These are phyloP conservation scores for Ophiostoma triangulosporum DNA, from an alignment of 2,329 filamentous ascomycete genomes.

Conservation along the genomic window DNA sequence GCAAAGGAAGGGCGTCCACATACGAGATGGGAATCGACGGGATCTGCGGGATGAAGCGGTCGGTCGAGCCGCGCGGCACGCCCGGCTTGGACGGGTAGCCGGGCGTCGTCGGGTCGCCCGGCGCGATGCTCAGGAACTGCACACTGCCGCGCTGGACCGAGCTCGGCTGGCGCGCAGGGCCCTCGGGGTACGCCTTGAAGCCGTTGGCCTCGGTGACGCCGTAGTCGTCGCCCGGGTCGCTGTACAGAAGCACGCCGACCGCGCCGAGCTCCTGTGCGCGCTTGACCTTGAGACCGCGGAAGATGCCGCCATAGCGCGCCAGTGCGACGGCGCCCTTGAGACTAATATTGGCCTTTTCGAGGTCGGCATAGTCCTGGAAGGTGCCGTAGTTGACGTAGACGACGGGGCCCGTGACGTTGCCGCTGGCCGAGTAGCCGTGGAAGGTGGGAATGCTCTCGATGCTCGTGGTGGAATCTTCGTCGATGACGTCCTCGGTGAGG, in stretches of 20 bases:
- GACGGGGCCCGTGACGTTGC: conserved; percentile 77
- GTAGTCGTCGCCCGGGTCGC: conserved; percentile 81
- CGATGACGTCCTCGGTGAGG: conserved; percentile 70
- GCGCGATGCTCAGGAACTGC: conserved; percentile 59
- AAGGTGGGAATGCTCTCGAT: conserved; percentile 74
- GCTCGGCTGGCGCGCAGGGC: conserved; percentile 75
- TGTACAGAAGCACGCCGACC: conserved; percentile 73
- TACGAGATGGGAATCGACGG: conserved; percentile 43
- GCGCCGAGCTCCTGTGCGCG: conserved; percentile 83
- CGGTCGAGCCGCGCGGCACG: conserved; percentile 58
- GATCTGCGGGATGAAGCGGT: conserved; percentile 63
- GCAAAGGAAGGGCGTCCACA: conserved; percentile 10
- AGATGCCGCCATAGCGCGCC: conserved; percentile 72
- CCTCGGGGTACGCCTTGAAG: conserved; percentile 64
- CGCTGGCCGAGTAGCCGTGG: conserved; percentile 85
- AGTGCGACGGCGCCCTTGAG: conserved; percentile 78
- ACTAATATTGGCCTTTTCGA: conserved; percentile 59
- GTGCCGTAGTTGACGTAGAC: conserved; percentile 90
- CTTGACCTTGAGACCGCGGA: conserved; percentile 86
- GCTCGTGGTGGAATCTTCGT: conserved; percentile 68
- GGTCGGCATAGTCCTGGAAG: conserved; percentile 71
- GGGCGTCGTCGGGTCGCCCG: conserved; percentile 76
- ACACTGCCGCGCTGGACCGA: conserved; percentile 83
- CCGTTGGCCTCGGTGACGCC: conserved; percentile 71
- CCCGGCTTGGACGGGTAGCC: conserved; percentile 89